Conservation (phyloP, 2,329 filamentous ascomycete genomes). For the Leptoxyphium fumago region DNA sequence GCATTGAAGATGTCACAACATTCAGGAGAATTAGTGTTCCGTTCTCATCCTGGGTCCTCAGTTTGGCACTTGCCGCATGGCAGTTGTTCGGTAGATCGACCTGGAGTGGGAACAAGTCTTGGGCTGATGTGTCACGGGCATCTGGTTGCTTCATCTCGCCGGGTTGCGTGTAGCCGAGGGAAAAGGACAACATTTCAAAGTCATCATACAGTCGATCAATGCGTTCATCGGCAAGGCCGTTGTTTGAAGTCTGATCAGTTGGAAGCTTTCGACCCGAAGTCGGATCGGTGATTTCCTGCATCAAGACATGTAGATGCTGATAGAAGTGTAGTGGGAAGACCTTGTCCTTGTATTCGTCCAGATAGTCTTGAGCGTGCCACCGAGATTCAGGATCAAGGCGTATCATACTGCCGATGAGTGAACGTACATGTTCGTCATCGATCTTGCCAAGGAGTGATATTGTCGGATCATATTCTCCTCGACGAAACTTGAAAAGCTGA, state of each 20-base stretch:
- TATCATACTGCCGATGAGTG: conserved; percentile 92
- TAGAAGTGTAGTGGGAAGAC: conserved; percentile 96
- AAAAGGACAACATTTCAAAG: conserved; percentile 96
- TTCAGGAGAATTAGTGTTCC: conserved; percentile 87
- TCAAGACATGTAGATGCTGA: conserved; percentile 92
- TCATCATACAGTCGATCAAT: conserved; percentile 89
- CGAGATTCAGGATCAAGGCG: conserved; percentile 82
- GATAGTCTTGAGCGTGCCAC: conserved; percentile 85
- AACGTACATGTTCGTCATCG: conserved; percentile 70
- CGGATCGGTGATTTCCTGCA: conserved; percentile 87
- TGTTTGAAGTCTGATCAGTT: conserved; percentile 52
- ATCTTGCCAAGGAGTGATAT: conserved; percentile 72
- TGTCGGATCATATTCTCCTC: conserved; percentile 80
- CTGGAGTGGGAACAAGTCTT: conserved; percentile 57
- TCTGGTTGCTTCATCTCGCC: conserved; percentile 19
- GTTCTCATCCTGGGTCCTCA: conserved; percentile 56
- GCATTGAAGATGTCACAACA: conserved; percentile 71
- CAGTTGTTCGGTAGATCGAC: conserved; percentile 78
- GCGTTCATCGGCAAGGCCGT: conserved; percentile 79
- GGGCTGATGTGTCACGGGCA: conserved; percentile 32
- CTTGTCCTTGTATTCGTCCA: conserved; percentile 81
- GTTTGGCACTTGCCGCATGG: conserved; percentile 47
- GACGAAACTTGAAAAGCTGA: conserved; percentile 86
- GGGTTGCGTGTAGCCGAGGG: conserved; percentile 57
- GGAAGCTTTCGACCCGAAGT: conserved; percentile 62